Evolutionary conservation across 1,284 basidiomycete species (phyloP).

Genomic region (Apiotrichum porosum): DNA sequence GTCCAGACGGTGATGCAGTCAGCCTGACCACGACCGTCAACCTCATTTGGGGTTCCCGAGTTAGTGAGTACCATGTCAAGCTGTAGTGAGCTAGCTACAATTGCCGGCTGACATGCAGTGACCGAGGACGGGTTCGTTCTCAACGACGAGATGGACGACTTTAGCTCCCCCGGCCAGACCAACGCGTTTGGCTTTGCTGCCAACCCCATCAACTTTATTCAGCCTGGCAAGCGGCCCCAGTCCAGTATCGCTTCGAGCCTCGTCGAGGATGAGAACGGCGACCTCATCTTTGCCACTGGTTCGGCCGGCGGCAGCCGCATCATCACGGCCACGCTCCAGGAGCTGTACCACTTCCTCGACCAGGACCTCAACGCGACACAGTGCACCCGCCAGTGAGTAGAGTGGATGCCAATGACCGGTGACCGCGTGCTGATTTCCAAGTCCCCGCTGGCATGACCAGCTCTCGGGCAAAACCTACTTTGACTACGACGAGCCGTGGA

Average conservation of each 20-base stretch:
- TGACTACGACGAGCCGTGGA: constrained; percentile 29
- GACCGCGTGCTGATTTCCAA: constrained; percentile 6
- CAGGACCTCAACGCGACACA: constrained; percentile 31
- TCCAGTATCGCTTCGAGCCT: constrained; percentile 47
- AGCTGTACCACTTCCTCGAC: constrained; percentile 37
- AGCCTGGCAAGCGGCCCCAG: constrained; percentile 46
- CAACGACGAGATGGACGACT: constrained; percentile 50
- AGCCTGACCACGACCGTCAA: constrained; percentile 51
- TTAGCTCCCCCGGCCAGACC: constrained; percentile 32
- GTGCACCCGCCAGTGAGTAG: constrained; percentile 23
- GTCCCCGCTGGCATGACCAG: constrained; percentile 51
- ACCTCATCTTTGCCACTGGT: constrained; percentile 44
- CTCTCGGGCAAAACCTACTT: constrained; percentile 40
- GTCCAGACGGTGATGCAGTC: constrained; percentile 45
- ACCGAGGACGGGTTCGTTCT: constrained; percentile 30
- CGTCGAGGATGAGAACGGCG: constrained; percentile 42
- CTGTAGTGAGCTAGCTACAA: too few species aligned
- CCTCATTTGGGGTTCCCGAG: constrained; percentile 43
- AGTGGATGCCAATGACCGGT: neutral
- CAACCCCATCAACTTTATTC: constrained; percentile 46
- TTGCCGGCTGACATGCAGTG: neutral
- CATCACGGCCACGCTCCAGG: constrained; percentile 50
- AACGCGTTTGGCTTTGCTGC: constrained; percentile 48
- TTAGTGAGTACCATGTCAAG: constrained; percentile 23
- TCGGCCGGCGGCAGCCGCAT: constrained; percentile 49